These are phyloP conservation scores for Dactylis glomerata DNA, from an alignment of 176 grass and related monocot species.

Conservation along the genomic window DNA sequence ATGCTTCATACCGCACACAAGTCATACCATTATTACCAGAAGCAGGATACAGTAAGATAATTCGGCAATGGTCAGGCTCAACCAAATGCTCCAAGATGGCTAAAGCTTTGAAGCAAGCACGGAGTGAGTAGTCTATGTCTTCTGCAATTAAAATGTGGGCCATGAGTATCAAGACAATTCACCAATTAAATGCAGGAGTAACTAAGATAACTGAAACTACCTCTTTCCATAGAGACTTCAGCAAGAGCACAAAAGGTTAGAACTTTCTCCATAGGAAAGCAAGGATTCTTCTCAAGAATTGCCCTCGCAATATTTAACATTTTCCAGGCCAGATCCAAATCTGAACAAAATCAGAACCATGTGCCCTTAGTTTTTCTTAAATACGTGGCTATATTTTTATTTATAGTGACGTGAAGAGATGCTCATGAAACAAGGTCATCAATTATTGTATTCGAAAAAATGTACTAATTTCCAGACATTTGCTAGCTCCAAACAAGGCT, in stretches of 20 bases:
- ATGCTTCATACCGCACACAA: background rate
- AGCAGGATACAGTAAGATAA: background rate
- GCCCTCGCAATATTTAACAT: background rate
- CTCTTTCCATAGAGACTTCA: background rate
- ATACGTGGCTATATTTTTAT: constrained; percentile 10
- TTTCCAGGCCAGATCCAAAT: background rate
- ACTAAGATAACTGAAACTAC: background rate
- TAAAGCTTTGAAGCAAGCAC: background rate
- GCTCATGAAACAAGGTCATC: background rate
- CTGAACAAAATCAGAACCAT: background rate
- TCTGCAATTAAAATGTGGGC: background rate
- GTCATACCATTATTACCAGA: background rate
- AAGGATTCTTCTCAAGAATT: background rate
- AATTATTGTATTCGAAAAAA: background rate
- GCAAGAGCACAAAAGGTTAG: background rate
- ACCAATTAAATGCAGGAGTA: background rate
- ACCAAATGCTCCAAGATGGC: background rate
- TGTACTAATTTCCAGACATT: background rate
- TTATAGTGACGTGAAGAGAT: background rate
- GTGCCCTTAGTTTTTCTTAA: constrained; percentile 58
- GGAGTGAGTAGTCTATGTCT: background rate
- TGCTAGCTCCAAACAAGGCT: background rate
- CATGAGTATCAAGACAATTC: background rate
- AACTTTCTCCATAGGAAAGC: background rate
- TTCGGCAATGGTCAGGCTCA: background rate